Conservation (phyloP, 2,329 filamentous ascomycete species). For the Helotiales sp. region DNA sequence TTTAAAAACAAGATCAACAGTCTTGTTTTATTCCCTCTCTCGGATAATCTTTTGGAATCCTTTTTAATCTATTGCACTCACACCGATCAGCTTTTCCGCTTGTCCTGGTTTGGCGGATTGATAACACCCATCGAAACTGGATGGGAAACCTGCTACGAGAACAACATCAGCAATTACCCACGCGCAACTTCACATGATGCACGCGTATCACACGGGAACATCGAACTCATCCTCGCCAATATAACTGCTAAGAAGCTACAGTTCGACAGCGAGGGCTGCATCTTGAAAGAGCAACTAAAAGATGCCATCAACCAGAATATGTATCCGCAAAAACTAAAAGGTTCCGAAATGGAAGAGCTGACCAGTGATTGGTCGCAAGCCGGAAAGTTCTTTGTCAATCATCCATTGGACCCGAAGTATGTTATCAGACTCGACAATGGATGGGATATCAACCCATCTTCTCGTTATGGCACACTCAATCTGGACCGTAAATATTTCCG, state of each 20-base stretch:
- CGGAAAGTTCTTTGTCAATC: not conserved
- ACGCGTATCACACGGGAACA: not conserved
- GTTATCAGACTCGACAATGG: not conserved
- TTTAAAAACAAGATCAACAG: not conserved
- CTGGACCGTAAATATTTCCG: not conserved
- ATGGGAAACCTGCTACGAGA: not conserved
- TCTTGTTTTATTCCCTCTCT: not conserved
- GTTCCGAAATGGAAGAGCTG: not conserved
- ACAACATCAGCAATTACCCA: not conserved
- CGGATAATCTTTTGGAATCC: not conserved
- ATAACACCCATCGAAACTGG: not conserved
- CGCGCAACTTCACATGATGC: not conserved
- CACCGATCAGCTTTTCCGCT: not conserved
- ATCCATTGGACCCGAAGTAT: not conserved
- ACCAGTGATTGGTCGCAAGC: not conserved
- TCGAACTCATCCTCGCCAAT: not conserved
- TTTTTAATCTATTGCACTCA: not conserved
- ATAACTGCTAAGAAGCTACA: not conserved
- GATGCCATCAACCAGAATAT: too few species aligned
- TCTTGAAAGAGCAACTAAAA: too few species aligned
- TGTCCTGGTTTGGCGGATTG: not conserved
- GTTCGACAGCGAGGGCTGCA: too few species aligned
- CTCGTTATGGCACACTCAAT: not conserved
- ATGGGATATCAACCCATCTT: not conserved
- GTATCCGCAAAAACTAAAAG: too few species aligned